Percentiles rank a stretch among this genome's conserved stretches.
Conservation (phyloP, 202 grass and related monocot genomes). For the Carex sylvatica region DNA sequence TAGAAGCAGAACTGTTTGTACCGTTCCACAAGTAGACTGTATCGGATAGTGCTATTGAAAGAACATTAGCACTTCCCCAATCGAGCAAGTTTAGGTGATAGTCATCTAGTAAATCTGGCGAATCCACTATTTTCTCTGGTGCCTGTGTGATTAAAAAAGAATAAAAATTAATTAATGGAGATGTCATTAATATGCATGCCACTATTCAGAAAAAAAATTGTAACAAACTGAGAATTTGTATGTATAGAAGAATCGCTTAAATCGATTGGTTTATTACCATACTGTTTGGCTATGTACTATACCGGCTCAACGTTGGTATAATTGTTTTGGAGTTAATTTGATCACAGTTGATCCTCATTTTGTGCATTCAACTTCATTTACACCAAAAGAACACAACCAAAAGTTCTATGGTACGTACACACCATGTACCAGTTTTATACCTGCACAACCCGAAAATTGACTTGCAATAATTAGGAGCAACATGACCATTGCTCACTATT, state of each 20-base stretch:
- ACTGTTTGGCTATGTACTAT: background rate
- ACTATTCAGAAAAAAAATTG: background rate
- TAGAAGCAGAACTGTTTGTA: constrained; percentile 29
- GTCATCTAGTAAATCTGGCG: constrained; percentile 48
- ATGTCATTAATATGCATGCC: background rate
- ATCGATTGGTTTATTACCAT: background rate
- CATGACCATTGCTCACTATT: background rate
- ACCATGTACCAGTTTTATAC: background rate
- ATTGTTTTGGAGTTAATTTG: background rate
- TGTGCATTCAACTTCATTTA: background rate
- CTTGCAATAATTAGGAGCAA: background rate
- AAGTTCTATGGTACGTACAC: background rate
- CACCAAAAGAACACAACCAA: background rate
- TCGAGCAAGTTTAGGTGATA: constrained; percentile 58
- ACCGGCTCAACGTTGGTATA: background rate
- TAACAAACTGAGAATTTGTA: background rate
- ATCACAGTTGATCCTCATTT: background rate
- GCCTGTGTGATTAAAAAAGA: constrained; percentile 32
- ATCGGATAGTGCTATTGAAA: constrained; percentile 46
- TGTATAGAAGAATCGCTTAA: background rate
- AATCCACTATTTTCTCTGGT: constrained; percentile 48
- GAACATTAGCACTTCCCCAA: constrained; percentile 48
- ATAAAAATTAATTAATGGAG: constrained; percentile 20
- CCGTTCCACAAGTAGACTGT: constrained; percentile 57
- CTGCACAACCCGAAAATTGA: background rate